phyloP scores from a whole-genome alignment of 108 stramenopile genomes.

The Pseudonitzschia multiseries region DNA sequence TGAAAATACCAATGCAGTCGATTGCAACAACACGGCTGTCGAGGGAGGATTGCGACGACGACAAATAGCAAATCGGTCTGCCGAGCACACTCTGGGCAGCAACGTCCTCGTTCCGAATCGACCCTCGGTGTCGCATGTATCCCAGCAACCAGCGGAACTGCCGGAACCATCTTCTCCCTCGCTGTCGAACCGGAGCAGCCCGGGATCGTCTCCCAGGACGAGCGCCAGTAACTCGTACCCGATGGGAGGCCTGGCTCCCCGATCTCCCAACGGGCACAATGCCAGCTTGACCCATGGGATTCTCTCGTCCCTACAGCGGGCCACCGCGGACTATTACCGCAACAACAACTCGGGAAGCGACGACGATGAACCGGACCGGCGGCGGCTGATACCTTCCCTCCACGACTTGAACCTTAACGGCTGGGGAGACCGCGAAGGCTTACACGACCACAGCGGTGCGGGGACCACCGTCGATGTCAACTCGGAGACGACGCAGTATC shows the following conservation, averaged over 20 bases:
- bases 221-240: conserved; percentile 6
- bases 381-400: conserved; percentile 13
- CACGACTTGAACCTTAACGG: conserved; percentile 3
- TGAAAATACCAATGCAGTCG: too few relatives aligned
- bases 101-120: conserved; percentile 12
- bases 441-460: not conserved
- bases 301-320: conserved; percentile 35
- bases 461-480: conserved; percentile 15
- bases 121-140: not conserved
- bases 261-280: conserved; percentile 34
- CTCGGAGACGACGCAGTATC: conserved; percentile 46
- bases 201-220: conserved; percentile 12
- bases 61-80: not conserved
- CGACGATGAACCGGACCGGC: not conserved
- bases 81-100: not conserved
- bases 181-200: not conserved
- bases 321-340: conserved; percentile 12
- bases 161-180: conserved; percentile 8
- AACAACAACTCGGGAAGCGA: not conserved
- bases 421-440: not conserved
- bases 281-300: conserved; percentile 40
- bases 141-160: not conserved
- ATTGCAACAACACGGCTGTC: not conserved
- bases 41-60: not conserved
- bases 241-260: conserved; percentile 9